phyloP scores from a whole-genome alignment of 805 yeast species.

The Metschnikowia sp. region DNA sequence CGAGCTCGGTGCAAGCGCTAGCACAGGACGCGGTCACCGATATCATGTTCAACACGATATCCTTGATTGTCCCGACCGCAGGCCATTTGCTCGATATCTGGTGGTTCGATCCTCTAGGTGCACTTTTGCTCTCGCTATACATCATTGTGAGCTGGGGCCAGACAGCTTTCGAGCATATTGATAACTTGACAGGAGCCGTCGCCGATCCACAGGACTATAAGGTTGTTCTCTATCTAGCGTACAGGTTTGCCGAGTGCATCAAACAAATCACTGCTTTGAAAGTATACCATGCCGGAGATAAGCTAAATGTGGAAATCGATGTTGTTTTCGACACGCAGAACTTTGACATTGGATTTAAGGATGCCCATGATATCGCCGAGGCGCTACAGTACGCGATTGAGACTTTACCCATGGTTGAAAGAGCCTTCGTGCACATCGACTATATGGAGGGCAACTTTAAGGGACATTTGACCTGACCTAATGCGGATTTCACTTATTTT shows the following conservation, averaged over 20 bases:
- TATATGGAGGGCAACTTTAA: conserved; percentile 46
- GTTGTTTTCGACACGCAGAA: conserved; percentile 48
- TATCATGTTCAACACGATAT: conserved; percentile 66
- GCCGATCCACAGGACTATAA: conserved; percentile 62
- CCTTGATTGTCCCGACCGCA: conserved; percentile 63
- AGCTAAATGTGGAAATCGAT: conserved; percentile 73
- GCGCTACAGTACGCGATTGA: conserved; percentile 79
- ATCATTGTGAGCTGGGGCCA: conserved; percentile 61
- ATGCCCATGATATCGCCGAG: conserved; percentile 78
- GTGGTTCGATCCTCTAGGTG: conserved; percentile 80
- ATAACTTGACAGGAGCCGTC: conserved; percentile 70
- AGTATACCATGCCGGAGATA: conserved; percentile 78
- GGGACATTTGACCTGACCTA: conserved; percentile 37
- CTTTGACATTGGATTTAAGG: conserved; percentile 50
- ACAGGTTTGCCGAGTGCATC: conserved; percentile 66
- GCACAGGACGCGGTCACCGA: conserved; percentile 84
- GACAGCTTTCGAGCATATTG: conserved; percentile 68
- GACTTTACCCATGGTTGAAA: conserved; percentile 69
- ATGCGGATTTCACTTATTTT: neutral
- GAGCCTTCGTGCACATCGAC: conserved; percentile 81
- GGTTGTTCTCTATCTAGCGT: conserved; percentile 62
- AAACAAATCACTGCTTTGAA: conserved; percentile 60
- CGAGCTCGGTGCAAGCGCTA: conserved; percentile 70
- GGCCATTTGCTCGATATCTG: conserved; percentile 53
- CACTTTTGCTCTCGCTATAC: conserved; percentile 57